A percentile compares a stretch with the other conserved stretches of the same genome.
Evolutionary conservation across 257 asterid species (phyloP).

Genomic region (Jasminum sambac): DNA sequence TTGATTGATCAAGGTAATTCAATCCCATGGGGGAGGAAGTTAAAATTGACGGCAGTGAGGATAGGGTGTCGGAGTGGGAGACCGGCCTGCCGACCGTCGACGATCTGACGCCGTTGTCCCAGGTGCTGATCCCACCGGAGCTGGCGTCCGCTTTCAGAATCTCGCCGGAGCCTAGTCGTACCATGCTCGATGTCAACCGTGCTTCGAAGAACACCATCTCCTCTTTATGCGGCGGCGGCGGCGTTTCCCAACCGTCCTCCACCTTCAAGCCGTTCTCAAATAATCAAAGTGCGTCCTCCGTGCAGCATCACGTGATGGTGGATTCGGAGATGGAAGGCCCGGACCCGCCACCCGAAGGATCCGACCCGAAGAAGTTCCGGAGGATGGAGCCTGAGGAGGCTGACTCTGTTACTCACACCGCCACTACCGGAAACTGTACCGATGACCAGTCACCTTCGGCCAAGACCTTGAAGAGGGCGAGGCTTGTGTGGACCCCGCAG

Average conservation of each 20-base stretch:
- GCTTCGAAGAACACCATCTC: slow-evolving; percentile 71
- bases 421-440: slow-evolving; percentile 34
- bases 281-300: slow-evolving; percentile 10
- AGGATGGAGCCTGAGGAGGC: slow-evolving; percentile 43
- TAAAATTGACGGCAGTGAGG: slow-evolving; percentile 41
- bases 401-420: slow-evolving; percentile 31
- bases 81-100: slow-evolving; percentile 67
- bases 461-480: slow-evolving; percentile 68
- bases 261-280: slow-evolving; percentile 39
- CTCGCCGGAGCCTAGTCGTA: slow-evolving; percentile 60
- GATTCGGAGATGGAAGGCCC: slow-evolving; percentile 40
- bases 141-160: slow-evolving; percentile 84
- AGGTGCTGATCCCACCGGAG: slow-evolving; percentile 68
- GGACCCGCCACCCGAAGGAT: slow-evolving; percentile 52
- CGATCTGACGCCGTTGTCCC: slow-evolving; percentile 74
- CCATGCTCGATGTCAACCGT: slow-evolving; percentile 63
- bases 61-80: slow-evolving; percentile 68
- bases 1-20: neutral
- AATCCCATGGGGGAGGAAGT: slow-evolving; percentile 60
- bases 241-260: slow-evolving; percentile 16
- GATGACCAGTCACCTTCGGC: slow-evolving; percentile 57
- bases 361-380: slow-evolving; percentile 59
- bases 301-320: slow-evolving; percentile 31
- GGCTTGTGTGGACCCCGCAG: slow-evolving; percentile 97
- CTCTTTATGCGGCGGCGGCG: slow-evolving; percentile 44